Conservation (phyloP, 1,139 yeast genomes). For the Pichia sp. region DNA sequence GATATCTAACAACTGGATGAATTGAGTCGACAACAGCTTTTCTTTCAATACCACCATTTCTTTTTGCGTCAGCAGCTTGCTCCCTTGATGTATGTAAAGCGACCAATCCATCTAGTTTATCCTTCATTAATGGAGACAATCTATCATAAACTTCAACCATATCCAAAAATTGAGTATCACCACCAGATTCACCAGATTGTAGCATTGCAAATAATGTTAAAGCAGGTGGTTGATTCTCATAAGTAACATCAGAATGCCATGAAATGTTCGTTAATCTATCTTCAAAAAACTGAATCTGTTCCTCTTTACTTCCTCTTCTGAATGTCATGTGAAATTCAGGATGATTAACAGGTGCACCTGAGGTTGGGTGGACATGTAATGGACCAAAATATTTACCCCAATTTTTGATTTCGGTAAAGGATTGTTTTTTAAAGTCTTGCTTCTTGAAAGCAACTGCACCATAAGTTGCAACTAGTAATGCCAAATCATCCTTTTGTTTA, state of each 20-base stretch:
- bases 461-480: constrained; percentile 24
- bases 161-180: constrained; percentile 65
- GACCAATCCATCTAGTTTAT: constrained; percentile 48
- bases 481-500: constrained; percentile 3
- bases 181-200: constrained; percentile 38
- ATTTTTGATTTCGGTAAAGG: constrained; percentile 43
- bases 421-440: constrained; percentile 49
- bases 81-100: constrained; percentile 66
- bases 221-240: constrained; percentile 66
- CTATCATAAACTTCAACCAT: constrained; percentile 61
- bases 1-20: constrained; percentile 65
- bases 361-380: constrained; percentile 67
- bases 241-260: constrained; percentile 69
- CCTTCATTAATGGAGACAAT: constrained; percentile 55
- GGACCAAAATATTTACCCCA: constrained; percentile 62
- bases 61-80: constrained; percentile 52
- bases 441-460: constrained; percentile 65
- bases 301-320: constrained; percentile 41
- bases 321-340: constrained; percentile 61
- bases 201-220: constrained; percentile 53
- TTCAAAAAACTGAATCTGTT: constrained; percentile 33
- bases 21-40: constrained; percentile 49
- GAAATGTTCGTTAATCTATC: constrained; percentile 33
- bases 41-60: constrained; percentile 56
- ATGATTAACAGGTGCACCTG: constrained; percentile 55